Evolutionary conservation across 257 asterid species (phyloP).

Genomic region (Nicotiana paniculata): DNA sequence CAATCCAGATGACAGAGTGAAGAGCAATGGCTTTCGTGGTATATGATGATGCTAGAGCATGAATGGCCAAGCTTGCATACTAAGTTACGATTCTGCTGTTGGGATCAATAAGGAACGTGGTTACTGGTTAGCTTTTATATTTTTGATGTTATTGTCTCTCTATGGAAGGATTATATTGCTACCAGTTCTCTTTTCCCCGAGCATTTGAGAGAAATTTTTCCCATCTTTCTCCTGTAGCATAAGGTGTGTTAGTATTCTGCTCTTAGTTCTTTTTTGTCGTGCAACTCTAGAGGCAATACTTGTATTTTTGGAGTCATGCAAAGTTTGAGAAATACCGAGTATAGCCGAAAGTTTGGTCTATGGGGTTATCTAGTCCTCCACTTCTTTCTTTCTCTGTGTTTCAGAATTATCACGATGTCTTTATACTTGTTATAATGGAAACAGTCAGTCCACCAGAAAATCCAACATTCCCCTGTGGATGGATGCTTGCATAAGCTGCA

Average conservation of each 20-base stretch:
- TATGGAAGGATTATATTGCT: neutral
- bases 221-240: constrained; percentile 7
- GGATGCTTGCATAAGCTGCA: neutral
- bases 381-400: neutral
- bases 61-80: neutral
- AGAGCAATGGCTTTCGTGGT: constrained; percentile 31
- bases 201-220: constrained; percentile 1
- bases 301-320: neutral
- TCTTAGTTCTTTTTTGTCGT: neutral
- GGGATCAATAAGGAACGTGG: neutral
- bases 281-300: neutral
- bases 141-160: neutral
- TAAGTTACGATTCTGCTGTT: neutral
- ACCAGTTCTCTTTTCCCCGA: neutral
- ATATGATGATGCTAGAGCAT: constrained; percentile 14
- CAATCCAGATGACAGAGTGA: constrained; percentile 15
- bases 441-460: neutral
- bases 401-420: neutral
- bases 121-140: neutral
- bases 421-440: neutral
- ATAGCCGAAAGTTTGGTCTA: neutral
- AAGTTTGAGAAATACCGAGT: neutral
- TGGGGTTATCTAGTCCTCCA: neutral
- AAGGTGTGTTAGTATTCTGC: neutral
- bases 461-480: neutral